These are phyloP conservation scores for Populus simonii DNA, from an alignment of 345 rosid species.

Conservation along the genomic window DNA sequence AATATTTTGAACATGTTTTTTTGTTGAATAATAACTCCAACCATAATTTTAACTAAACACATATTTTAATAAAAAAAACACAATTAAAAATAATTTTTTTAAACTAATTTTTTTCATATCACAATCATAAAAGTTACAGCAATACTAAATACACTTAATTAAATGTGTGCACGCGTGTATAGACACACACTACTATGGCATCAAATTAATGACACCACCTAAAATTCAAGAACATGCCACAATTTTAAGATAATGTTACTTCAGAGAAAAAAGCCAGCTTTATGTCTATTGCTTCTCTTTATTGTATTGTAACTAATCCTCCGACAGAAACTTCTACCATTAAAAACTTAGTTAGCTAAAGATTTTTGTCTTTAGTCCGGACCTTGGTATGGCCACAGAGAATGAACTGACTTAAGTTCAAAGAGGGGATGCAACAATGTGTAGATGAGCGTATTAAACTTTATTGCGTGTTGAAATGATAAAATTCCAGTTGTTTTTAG, in stretches of 20 bases:
- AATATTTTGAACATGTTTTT: no score
- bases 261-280: not conserved
- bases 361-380: not conserved
- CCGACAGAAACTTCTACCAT: not conserved
- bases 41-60: no score
- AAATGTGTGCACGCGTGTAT: no score
- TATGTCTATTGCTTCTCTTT: not conserved
- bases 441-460: not conserved
- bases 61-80: no score
- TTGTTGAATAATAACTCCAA: fast-evolving
- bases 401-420: not conserved
- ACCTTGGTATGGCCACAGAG: not conserved
- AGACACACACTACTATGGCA: not conserved
- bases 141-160: no score
- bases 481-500: not conserved
- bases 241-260: not conserved
- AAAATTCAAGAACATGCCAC: no score
- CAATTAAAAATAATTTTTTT: fast-evolving
- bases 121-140: fast-evolving
- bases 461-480: not conserved
- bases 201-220: not conserved
- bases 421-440: not conserved
- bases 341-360: not conserved
- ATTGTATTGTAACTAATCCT: not conserved
- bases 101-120: no score